These are phyloP conservation scores for Neurospora sp. DNA, from an alignment of 495 filamentous ascomycete species.

Conservation along the genomic window DNA sequence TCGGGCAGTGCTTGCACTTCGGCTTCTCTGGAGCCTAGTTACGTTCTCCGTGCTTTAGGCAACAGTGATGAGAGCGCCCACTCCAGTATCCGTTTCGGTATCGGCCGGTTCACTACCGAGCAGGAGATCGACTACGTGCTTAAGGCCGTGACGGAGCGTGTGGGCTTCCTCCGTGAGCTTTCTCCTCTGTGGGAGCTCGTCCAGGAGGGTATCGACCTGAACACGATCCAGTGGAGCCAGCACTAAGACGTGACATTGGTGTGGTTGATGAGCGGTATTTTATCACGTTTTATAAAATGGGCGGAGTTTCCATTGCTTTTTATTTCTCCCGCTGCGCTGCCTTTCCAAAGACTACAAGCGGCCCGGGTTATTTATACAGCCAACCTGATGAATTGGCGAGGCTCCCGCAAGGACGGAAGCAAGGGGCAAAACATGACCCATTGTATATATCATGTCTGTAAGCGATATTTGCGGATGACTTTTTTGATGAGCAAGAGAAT, in stretches of 20 bases:
- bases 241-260: slow-evolving; percentile 42
- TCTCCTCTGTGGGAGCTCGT: slow-evolving; percentile 97
- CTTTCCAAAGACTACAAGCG: not conserved
- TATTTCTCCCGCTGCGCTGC: not conserved
- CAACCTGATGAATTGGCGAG: not conserved
- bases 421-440: not conserved
- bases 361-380: not conserved
- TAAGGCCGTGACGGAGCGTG: slow-evolving; percentile 83
- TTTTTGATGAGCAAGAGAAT: slow-evolving; percentile 7
- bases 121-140: slow-evolving; percentile 94
- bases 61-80: slow-evolving; percentile 96
- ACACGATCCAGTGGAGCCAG: slow-evolving; percentile 96
- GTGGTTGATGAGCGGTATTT: not conserved
- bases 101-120: slow-evolving; percentile 93
- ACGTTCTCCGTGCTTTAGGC: slow-evolving; percentile 86
- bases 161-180: slow-evolving; percentile 86
- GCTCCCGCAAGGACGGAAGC: not conserved
- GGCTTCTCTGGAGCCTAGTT: slow-evolving; percentile 90
- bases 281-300: not conserved
- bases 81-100: slow-evolving; percentile 94
- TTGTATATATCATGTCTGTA: slow-evolving; percentile 10
- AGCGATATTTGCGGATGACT: not conserved
- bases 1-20: slow-evolving; percentile 97
- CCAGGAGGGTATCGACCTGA: slow-evolving; percentile 90
- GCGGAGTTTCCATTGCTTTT: not conserved